Conservation (phyloP, 2,329 filamentous ascomycete genomes). For the Penicillium sp. region DNA sequence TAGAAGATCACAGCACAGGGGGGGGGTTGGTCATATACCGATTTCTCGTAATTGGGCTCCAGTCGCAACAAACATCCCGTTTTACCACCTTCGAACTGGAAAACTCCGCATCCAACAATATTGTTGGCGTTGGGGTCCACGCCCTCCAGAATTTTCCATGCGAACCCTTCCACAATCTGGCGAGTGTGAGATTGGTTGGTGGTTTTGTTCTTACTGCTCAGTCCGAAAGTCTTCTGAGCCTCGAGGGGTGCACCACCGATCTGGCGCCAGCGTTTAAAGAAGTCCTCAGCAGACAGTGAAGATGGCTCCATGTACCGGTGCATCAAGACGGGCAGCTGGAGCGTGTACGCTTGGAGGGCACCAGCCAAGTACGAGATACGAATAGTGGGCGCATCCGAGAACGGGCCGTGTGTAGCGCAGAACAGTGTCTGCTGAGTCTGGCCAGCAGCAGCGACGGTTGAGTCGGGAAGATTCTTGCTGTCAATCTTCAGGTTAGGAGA, state of each 20-base stretch:
- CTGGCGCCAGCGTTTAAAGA: slow-evolving; percentile 99
- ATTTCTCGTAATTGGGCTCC: slow-evolving; percentile 89
- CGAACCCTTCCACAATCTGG: slow-evolving; percentile 74
- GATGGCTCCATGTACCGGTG: slow-evolving; percentile 98
- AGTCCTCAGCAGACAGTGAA: slow-evolving; percentile 81
- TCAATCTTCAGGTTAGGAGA: slow-evolving; percentile 74
- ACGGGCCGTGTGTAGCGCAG: slow-evolving; percentile 81
- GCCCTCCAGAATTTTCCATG: slow-evolving; percentile 78
- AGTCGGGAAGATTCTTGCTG: slow-evolving; percentile 83
- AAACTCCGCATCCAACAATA: slow-evolving; percentile 82
- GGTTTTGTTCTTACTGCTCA: slow-evolving; percentile 59
- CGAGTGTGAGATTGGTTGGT: slow-evolving; percentile 70
- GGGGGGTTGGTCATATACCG: slow-evolving; percentile 60
- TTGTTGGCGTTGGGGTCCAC: slow-evolving; percentile 94
- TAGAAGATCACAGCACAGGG: too few relatives aligned
- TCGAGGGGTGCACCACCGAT: slow-evolving; percentile 87
- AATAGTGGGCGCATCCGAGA: slow-evolving; percentile 82
- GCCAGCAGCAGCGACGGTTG: slow-evolving; percentile 66
- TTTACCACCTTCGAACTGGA: slow-evolving; percentile 76
- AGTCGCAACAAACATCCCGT: slow-evolving; percentile 89
- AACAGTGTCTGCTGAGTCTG: slow-evolving; percentile 94
- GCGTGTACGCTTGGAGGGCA: slow-evolving; percentile 83
- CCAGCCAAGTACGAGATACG: slow-evolving; percentile 92
- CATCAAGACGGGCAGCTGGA: slow-evolving; percentile 81
- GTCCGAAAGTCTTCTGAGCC: slow-evolving; percentile 78